Conservation (phyloP, 2,329 filamentous ascomycete genomes). For the Cercospora zeina region DNA sequence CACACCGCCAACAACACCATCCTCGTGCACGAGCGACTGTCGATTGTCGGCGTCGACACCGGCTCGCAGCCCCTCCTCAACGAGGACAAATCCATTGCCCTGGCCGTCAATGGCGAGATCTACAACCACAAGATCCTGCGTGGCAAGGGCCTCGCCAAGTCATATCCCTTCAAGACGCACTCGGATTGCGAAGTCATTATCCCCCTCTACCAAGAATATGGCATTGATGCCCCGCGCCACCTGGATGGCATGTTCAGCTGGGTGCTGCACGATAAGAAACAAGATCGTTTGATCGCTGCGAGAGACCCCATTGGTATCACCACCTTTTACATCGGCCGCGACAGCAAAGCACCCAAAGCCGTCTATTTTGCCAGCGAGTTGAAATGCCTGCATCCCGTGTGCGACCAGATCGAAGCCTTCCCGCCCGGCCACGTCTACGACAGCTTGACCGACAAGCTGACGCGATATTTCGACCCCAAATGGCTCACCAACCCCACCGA, state of each 20-base stretch:
- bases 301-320: slow-evolving; percentile 96
- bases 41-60: slow-evolving; percentile 95
- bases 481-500: slow-evolving; percentile 82
- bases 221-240: slow-evolving; percentile 84
- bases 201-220: slow-evolving; percentile 91
- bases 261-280: slow-evolving; percentile 92
- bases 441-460: slow-evolving; percentile 81
- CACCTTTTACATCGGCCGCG: slow-evolving; percentile 92
- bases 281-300: slow-evolving; percentile 88
- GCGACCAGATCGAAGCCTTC: slow-evolving; percentile 92
- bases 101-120: slow-evolving; percentile 98
- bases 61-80: slow-evolving; percentile 95
- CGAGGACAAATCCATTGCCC: slow-evolving; percentile 80
- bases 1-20: slow-evolving; percentile 89
- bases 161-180: slow-evolving; percentile 97
- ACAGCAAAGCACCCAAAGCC: slow-evolving; percentile 75
- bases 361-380: slow-evolving; percentile 97
- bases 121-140: slow-evolving; percentile 98
- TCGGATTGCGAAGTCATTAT: slow-evolving; percentile 99
- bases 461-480: slow-evolving; percentile 83
- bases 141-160: slow-evolving; percentile 71
- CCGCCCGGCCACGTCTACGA: slow-evolving; percentile 95
- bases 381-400: slow-evolving; percentile 88
- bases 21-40: slow-evolving; percentile 94
- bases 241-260: slow-evolving; percentile 99